phyloP scores from a whole-genome alignment of 257 asterid species.

The Lithospermum erythrorhizon region DNA sequence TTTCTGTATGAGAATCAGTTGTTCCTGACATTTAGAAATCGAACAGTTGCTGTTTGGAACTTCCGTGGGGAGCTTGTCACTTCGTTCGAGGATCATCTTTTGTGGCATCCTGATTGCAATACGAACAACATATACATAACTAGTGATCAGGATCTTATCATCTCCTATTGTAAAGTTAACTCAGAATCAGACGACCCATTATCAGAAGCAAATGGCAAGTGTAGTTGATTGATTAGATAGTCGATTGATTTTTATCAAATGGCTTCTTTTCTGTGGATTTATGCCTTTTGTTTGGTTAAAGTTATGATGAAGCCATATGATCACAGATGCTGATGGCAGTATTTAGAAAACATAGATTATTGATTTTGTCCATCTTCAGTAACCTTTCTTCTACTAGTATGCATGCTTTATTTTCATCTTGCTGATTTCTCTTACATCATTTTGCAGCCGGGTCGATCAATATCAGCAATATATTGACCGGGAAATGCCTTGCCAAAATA shows the following conservation, averaged over 20 bases:
- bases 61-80: conserved; percentile 97
- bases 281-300: too few species aligned
- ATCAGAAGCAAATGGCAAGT: conserved; percentile 81
- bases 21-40: conserved; percentile 85
- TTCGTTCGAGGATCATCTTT: conserved; percentile 90
- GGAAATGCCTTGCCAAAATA: conserved; percentile 91
- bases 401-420: background rate
- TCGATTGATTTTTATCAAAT: background rate
- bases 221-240: background rate
- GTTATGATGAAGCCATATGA: too few species aligned
- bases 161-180: conserved; percentile 89
- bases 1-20: conserved; percentile 90
- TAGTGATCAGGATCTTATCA: conserved; percentile 92
- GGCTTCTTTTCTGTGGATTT: too few species aligned
- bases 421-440: background rate
- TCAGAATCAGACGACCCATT: conserved; percentile 48
- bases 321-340: background rate
- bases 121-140: conserved; percentile 94
- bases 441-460: conserved; percentile 87
- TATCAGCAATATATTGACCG: conserved; percentile 84
- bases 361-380: background rate
- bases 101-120: conserved; percentile 99
- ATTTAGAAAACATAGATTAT: too few species aligned
- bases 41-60: conserved; percentile 98
- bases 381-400: background rate